Evolutionary conservation across 345 rosid species (phyloP).

Genomic region (Lepidium sativum): DNA sequence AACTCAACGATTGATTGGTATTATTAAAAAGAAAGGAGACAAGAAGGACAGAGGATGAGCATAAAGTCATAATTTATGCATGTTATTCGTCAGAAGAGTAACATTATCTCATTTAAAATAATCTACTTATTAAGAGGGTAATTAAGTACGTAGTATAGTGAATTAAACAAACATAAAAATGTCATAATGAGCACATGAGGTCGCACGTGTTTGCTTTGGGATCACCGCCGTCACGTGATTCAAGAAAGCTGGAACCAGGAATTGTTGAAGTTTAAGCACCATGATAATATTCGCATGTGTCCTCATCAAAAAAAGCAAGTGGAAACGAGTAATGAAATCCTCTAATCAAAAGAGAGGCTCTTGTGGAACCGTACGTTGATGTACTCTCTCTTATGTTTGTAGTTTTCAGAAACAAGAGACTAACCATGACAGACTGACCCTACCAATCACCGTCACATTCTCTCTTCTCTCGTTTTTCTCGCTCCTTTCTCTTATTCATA

Average conservation of each 20-base stretch:
- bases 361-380: constrained; percentile 8
- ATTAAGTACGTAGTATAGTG: constrained; percentile 10
- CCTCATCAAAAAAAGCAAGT: neutral
- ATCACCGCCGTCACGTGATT: constrained; percentile 32
- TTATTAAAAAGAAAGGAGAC: constrained; percentile 1
- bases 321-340: constrained; percentile 3
- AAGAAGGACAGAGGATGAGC: constrained; percentile 25
- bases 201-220: constrained; percentile 33
- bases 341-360: constrained; percentile 1
- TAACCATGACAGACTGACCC: constrained; percentile 13
- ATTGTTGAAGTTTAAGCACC: constrained; percentile 1
- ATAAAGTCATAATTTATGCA: constrained; percentile 22
- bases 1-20: neutral
- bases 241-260: constrained; percentile 10
- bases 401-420: neutral
- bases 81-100: constrained; percentile 25
- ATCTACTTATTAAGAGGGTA: neutral
- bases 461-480: constrained; percentile 7
- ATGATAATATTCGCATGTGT: constrained; percentile 18
- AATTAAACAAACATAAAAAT: neutral
- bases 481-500: neutral
- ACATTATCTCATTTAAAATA: constrained; percentile 18
- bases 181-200: constrained; percentile 31
- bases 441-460: constrained; percentile 21
- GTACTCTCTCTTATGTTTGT: constrained; percentile 9